Base-by-base conservation (phyloP, 2,329 filamentous ascomycete genomes). In the Scedosporium minutisporum region DNA sequence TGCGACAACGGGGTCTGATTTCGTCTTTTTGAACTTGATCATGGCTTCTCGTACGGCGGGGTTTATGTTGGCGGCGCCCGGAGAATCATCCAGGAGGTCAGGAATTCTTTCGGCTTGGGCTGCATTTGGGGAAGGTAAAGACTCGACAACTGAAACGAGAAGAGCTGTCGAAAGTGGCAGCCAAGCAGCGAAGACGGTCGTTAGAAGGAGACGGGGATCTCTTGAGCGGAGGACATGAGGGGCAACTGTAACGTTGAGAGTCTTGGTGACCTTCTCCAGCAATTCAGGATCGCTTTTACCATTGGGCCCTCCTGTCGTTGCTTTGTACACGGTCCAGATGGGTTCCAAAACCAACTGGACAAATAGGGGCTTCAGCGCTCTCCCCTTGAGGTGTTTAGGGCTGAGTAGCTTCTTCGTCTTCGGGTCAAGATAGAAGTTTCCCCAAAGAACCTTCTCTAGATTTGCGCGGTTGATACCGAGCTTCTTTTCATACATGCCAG, bases 401-500 rank as follows among this genome's bases (percentile, higher is more conserved):
- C 88, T 90, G 5, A 99, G 79, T 0, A 99, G 88, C 71, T 96
- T 91, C 74, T 96, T 99, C 1, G 93, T 96, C 75, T 97, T 99
- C 6, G 95, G 92, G 70, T 99, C 95, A 55, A 99, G 79, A 74
- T 97, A 99, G 73, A 90, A 99, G 72, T 92, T 93, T 57, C 95
- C 95, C 95, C 95, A 99, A 0, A 99, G 81, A 0, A 97, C 91
- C 72, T 95, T 97, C 75, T 99, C 93, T 71, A 99, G 83, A 0
- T 90, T 77, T 27, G 86, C 86, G 57, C 93, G 84, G 76, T 96
- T 97, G 74, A 97, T 96, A 14, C 95, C 93, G 6, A 99, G 83
- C 74, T 99, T 99, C 79, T 93, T 96, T 76, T 97, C 93, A 71
- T 97, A 99, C 29, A 97, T 78, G 44, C 85, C 85, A 18, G 95